A percentile compares a stretch with the other conserved stretches of the same genome.
These are phyloP conservation scores for Trichomonas tenax DNA, from an alignment of 208 protist species.

Conservation along the genomic window DNA sequence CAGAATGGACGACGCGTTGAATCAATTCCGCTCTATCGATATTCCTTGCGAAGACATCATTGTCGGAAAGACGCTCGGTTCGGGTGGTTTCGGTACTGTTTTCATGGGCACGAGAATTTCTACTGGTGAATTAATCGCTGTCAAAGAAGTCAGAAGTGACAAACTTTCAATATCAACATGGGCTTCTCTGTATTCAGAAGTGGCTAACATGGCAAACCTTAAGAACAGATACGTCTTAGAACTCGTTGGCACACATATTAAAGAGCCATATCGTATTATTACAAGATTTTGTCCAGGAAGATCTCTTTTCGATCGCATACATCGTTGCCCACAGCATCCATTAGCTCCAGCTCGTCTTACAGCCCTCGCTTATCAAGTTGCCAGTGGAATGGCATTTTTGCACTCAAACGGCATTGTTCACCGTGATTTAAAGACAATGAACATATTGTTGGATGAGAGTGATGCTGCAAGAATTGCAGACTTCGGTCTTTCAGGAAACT, in stretches of 20 bases:
- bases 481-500: neutral
- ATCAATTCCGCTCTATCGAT: neutral
- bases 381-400: neutral
- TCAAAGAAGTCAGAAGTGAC: conserved; percentile 14
- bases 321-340: neutral
- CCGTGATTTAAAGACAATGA: conserved; percentile 15
- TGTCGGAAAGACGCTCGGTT: neutral
- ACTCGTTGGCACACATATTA: neutral
- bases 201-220: neutral
- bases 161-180: neutral
- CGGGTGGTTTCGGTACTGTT: neutral
- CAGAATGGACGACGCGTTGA: neutral
- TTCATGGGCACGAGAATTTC: neutral
- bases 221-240: neutral
- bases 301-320: neutral
- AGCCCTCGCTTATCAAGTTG: conserved; percentile 11
- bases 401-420: neutral
- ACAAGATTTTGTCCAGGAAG: neutral
- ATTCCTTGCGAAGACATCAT: neutral
- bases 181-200: neutral
- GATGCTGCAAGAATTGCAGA: neutral
- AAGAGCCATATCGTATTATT: conserved; percentile 19
- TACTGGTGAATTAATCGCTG: neutral
- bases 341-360: neutral
- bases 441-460: neutral